These are phyloP conservation scores for Deakozyma indianensis DNA, from an alignment of 805 yeast genomes.

Conservation along the genomic window DNA sequence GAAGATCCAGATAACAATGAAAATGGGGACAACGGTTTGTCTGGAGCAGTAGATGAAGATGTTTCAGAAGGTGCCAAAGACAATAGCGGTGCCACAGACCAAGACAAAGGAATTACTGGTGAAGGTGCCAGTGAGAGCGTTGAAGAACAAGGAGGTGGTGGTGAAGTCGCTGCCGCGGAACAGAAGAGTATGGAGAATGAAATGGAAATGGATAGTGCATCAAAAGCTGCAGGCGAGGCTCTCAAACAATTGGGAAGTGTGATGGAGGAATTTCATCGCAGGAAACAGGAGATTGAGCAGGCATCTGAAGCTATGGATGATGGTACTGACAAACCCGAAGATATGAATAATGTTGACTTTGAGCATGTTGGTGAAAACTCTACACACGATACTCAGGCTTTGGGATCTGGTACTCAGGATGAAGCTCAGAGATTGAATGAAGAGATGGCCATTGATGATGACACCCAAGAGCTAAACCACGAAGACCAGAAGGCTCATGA, in stretches of 20 bases:
- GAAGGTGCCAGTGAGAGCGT: constrained; percentile 20
- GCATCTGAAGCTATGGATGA: constrained; percentile 35
- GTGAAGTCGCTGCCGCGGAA: constrained; percentile 14
- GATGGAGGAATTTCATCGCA: constrained; percentile 78
- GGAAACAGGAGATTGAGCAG: constrained; percentile 76
- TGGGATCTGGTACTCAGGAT: constrained; percentile 78
- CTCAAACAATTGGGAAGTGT: constrained; percentile 85
- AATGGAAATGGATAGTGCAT: constrained; percentile 7
- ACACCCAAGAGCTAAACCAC: constrained; percentile 17
- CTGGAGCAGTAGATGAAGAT: constrained; percentile 57
- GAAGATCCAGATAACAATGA: constrained; percentile 20
- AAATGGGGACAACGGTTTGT: constrained; percentile 36
- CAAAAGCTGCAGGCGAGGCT: constrained; percentile 30
- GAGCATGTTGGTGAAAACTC: constrained; percentile 42
- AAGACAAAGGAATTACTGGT: constrained; percentile 27
- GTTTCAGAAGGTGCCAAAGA: constrained; percentile 53
- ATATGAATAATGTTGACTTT: constrained; percentile 45
- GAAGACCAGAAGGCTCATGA: constrained; percentile 13
- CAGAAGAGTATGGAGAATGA: constrained; percentile 18
- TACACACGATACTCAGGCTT: constrained; percentile 73
- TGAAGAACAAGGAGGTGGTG: constrained; percentile 16
- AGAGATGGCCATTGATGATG: constrained; percentile 23
- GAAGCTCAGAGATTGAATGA: constrained; percentile 62
- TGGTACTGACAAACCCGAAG: constrained; percentile 23
- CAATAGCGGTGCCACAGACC: constrained; percentile 45